Evolutionary conservation across 2,329 filamentous ascomycete genomes (phyloP).

Genomic region (Parastagonospora nodorum): DNA sequence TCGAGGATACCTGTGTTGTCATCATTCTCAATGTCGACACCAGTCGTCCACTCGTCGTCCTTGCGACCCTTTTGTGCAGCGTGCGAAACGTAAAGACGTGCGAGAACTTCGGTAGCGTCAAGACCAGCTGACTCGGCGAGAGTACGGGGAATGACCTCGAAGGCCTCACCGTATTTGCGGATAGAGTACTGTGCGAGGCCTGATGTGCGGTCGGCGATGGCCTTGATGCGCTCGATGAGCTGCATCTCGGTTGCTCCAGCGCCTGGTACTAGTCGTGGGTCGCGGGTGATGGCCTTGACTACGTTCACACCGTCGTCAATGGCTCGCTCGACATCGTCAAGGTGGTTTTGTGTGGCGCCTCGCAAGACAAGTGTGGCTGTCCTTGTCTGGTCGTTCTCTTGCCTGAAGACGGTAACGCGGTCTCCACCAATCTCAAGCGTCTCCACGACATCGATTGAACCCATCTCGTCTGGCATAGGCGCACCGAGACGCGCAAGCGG

Average conservation of each 20-base stretch:
- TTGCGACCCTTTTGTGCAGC: slow-evolving; percentile 60
- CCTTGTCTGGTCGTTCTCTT: slow-evolving; percentile 89
- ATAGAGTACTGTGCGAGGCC: slow-evolving; percentile 96
- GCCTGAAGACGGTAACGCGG: slow-evolving; percentile 96
- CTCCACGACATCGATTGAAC: slow-evolving; percentile 90
- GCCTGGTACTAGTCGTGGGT: slow-evolving; percentile 87
- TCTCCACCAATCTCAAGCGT: slow-evolving; percentile 97
- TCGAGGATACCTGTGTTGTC: slow-evolving; percentile 82
- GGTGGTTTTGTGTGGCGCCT: slow-evolving; percentile 95
- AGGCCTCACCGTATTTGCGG: slow-evolving; percentile 95
- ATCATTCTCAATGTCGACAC: slow-evolving; percentile 91
- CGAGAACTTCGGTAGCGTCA: slow-evolving; percentile 95
- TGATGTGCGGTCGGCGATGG: slow-evolving; percentile 88
- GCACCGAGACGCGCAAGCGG: slow-evolving; percentile 94
- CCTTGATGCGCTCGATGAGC: slow-evolving; percentile 88
- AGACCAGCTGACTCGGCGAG: slow-evolving; percentile 93
- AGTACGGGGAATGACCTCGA: slow-evolving; percentile 93
- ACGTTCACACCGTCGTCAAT: slow-evolving; percentile 99
- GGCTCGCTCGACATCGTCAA: slow-evolving; percentile 95
- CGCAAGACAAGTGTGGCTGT: slow-evolving; percentile 94
- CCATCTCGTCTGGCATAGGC: slow-evolving; percentile 99
- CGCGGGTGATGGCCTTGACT: slow-evolving; percentile 96
- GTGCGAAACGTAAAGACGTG: slow-evolving; percentile 90
- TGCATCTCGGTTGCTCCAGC: slow-evolving; percentile 95
- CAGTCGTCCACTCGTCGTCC: slow-evolving; percentile 82